Conservation (phyloP, 345 rosid species). For the Clarkia xantiana region DNA sequence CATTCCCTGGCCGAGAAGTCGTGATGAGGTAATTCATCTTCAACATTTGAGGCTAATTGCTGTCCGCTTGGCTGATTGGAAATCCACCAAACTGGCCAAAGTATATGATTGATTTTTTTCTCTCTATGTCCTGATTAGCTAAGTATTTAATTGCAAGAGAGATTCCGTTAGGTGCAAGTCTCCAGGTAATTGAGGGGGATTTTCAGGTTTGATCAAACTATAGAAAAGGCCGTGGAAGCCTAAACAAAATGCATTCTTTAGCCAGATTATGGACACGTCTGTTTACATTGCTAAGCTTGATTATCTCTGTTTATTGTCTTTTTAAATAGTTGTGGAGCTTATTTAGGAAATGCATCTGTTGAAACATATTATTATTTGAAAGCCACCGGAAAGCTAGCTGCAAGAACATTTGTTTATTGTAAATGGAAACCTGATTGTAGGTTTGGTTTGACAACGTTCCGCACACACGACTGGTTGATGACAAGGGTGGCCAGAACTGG, state of each 20-base stretch:
- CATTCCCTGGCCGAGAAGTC: conserved; percentile 90
- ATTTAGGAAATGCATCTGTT: neutral
- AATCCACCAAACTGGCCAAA: no score
- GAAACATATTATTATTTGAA: neutral
- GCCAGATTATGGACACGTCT: no score
- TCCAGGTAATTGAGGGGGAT: no score
- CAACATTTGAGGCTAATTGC: neutral
- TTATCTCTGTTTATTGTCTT: no score
- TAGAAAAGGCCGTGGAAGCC: no score
- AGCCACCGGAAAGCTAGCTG: neutral
- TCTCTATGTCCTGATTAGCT: no score
- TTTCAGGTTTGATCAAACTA: no score
- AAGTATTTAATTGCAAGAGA: no score
- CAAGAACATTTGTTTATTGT: neutral
- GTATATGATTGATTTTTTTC: neutral
- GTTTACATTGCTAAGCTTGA: no score
- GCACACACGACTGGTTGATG: conserved; percentile 72
- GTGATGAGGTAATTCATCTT: conserved; percentile 50
- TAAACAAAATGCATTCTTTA: no score
- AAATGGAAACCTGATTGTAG: conserved; percentile 17
- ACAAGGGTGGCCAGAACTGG: conserved; percentile 98
- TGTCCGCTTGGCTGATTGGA: neutral
- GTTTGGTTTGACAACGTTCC: conserved; percentile 89
- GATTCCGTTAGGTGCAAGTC: no score
- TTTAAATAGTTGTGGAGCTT: no score